Evolutionary conservation across 2,329 filamentous ascomycete genomes (phyloP).

Genomic region (Alternaria angustiovoidea): DNA sequence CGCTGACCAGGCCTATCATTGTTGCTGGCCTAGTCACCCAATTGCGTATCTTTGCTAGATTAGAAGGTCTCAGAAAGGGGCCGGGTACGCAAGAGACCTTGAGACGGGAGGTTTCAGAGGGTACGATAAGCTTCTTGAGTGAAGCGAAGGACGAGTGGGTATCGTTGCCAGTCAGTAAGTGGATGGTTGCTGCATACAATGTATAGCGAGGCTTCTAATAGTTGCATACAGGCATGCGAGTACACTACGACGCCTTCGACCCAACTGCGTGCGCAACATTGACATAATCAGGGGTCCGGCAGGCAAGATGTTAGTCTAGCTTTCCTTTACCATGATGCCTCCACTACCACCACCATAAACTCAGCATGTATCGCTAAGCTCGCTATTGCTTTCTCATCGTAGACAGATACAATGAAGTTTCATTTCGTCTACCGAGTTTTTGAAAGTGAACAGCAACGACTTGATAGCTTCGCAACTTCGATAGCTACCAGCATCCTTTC

Average conservation of each 20-base stretch:
- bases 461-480: too few relatives aligned
- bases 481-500: too few relatives aligned
- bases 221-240: not conserved
- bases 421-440: too few relatives aligned
- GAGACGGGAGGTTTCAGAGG: not conserved
- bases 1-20: not conserved
- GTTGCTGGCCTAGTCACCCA: not conserved
- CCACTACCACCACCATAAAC: too few relatives aligned
- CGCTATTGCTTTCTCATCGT: too few relatives aligned
- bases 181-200: not conserved
- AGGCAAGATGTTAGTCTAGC: not conserved
- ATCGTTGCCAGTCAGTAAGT: not conserved
- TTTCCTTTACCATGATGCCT: too few relatives aligned
- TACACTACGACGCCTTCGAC: not conserved
- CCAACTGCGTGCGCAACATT: not conserved
- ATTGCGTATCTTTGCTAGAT: not conserved
- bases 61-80: not conserved
- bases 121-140: not conserved
- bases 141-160: not conserved
- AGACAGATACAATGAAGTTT: too few relatives aligned
- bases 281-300: not conserved
- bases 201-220: not conserved
- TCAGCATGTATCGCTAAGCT: too few relatives aligned
- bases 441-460: too few relatives aligned
- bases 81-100: not conserved